Base-by-base conservation (phyloP, 2,329 filamentous ascomycete genomes). In the Emmonsiellopsis sp. region DNA sequence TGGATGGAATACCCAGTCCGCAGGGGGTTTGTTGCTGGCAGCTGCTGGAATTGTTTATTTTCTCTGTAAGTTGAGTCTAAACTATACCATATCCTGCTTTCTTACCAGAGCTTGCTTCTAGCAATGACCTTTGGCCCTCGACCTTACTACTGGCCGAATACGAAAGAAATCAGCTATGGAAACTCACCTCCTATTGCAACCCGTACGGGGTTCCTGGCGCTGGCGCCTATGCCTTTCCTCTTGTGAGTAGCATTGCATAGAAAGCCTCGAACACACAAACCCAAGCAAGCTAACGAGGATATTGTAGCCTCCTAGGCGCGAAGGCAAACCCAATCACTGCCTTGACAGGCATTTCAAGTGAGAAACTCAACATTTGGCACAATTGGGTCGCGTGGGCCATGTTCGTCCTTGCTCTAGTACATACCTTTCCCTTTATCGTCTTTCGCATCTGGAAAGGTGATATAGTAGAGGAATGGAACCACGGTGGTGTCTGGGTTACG, bases 361-460 rank as follows among this genome's bases (percentile, higher is more conserved):
- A 83, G 59, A 76, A 74, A 52, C 69, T 82, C 11, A 74, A 78
- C 50, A 63, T 78, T n/a, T 78, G 75, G 63, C 78, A 81, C 59
- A 70, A 70, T 40, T 79, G 76, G 75, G 67, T 74, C 4, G 70
- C 71, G 31, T 79, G 74, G 65, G 77, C 75, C 10, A 78, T 81
- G 68, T 79, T 81, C 49, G 65, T 77, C 6, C 69, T 81, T 0
- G 76, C 78, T 0, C 65, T 83, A 4, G 60, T 82, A 4, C 80
- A 83, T 60, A 82, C 78, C 0, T 81, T 82, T 47, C 79, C 80
- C 0, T 83, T 82, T 58, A 75, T 82, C 54, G 68, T 82, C 1
- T 76, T 71, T 55, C 70, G 79, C 56, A 67, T 73, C 21, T 64
- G 66, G 56, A 70, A 50, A 10, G 51, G 75, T 5, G 72, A 77